phyloP scores from a whole-genome alignment of 23 red algal species.

The Gracilaria vermiculophylla region DNA sequence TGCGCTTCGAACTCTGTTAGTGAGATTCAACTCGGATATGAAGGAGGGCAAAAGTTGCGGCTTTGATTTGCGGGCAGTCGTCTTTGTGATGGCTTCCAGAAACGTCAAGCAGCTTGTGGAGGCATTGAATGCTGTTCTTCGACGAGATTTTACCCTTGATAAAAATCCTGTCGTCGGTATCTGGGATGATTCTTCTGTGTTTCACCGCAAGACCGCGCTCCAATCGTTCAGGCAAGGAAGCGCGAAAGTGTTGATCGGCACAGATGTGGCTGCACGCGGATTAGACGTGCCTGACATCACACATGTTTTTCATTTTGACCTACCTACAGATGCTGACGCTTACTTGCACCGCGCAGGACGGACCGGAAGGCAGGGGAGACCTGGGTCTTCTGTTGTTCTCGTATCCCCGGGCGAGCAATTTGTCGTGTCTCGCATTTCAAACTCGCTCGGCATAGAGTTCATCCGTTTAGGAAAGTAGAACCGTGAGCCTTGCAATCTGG shows the following conservation, averaged over 20 bases:
- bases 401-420: conserved; percentile 72
- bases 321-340: conserved; percentile 90
- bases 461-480: conserved; percentile 15
- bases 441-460: conserved; percentile 66
- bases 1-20: conserved; percentile 60
- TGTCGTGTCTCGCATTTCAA: conserved; percentile 68
- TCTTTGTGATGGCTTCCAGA: conserved; percentile 73
- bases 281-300: conserved; percentile 82
- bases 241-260: conserved; percentile 67
- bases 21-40: conserved; percentile 28
- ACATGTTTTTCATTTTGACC: conserved; percentile 93
- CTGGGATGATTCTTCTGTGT: conserved; percentile 21
- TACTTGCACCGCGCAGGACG: conserved; percentile 93
- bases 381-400: conserved; percentile 59
- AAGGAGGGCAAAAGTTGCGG: not conserved
- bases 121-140: conserved; percentile 49
- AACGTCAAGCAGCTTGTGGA: conserved; percentile 50
- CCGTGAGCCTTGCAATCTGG: not conserved
- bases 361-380: conserved; percentile 55
- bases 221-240: conserved; percentile 55
- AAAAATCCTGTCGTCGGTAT: conserved; percentile 39
- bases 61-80: conserved; percentile 47
- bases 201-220: conserved; percentile 25
- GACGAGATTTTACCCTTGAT: conserved; percentile 5
- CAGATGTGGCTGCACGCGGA: conserved; percentile 90